These are phyloP conservation scores for Wickerhamomyces sp. DNA, from an alignment of 1,139 yeast genomes.

Conservation along the genomic window DNA sequence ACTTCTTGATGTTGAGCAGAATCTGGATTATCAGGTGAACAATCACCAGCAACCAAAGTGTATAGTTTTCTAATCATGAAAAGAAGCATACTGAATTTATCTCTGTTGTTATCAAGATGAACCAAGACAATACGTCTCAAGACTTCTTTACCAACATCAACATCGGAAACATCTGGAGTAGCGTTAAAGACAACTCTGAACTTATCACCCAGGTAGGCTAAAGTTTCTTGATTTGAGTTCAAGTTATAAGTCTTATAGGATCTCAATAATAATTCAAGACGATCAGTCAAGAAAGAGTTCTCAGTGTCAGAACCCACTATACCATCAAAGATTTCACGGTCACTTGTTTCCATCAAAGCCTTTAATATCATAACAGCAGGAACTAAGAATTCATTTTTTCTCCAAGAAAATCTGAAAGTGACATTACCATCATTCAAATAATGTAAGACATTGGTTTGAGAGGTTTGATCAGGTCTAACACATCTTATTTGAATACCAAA, in stretches of 20 bases:
- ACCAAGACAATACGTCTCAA: constrained; percentile 82
- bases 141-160: constrained; percentile 86
- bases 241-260: constrained; percentile 78
- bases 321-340: constrained; percentile 93
- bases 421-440: constrained; percentile 94
- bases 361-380: constrained; percentile 92
- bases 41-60: constrained; percentile 93
- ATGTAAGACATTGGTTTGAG: constrained; percentile 95
- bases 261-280: constrained; percentile 88
- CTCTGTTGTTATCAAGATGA: constrained; percentile 66
- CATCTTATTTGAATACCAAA: constrained; percentile 93
- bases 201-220: constrained; percentile 92
- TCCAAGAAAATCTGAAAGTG: constrained; percentile 95
- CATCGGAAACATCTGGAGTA: constrained; percentile 80
- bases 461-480: constrained; percentile 94
- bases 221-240: constrained; percentile 77
- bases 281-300: constrained; percentile 95
- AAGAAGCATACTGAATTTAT: constrained; percentile 79
- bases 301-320: constrained; percentile 83
- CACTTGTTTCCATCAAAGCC: constrained; percentile 86
- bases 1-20: constrained; percentile 99
- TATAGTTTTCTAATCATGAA: constrained; percentile 96
- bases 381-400: constrained; percentile 88
- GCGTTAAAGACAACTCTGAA: constrained; percentile 92
- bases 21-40: constrained; percentile 98